Evolutionary conservation across 164 flowering plant genomes (phyloP), one percentile per base, ranked within the genome.

Genomic region (Liriodendron chinense): DNA sequence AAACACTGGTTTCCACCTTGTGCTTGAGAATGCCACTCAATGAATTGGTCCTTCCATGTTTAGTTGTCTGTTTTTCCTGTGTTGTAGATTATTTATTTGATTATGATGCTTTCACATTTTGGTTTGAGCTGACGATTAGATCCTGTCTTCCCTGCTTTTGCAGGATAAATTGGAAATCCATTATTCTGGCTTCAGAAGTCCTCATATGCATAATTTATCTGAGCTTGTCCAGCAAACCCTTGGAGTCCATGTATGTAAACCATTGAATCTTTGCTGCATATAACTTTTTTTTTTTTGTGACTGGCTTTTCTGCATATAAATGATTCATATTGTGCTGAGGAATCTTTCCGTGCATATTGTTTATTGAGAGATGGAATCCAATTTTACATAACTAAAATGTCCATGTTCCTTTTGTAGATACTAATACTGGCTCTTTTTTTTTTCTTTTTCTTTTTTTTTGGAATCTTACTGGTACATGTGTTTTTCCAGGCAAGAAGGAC

Each of bases 171-270:
- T 88, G 83, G 92, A 88, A 81, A 76, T 92, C 68, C 98, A 96
- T 81, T 90, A 87, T 86, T 78, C 93, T 77, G 98, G 98, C 74
- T 92, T 94, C 82, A 90, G 75, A 83, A 89, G 95, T 57, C 88
- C 86, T 78, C 91, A 94, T 78, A 77, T 90, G 77, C 98, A 96
- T 82, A 93, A 94, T 82, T 84, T 94, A 75, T 89, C 98, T 72
- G 97, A 96, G 68, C 94, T 94, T 78, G 90, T 96, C 65, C 90
- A 81, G 80, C 83, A 68, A 82, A 85, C 83, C 73, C 91, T 96
- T 78, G 97, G 78, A 70, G 82, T 68, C 22, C 89, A 92, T 82
- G 97, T 74, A 74, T 12, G 71, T 34, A 53, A 10, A 53, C 59
- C 18, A 16, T 16, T 1, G 13, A 16, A 53, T 53, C 59, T 13